Percentiles rank a stretch among this genome's conserved stretches.
Evolutionary conservation across 768 basidiomycete genomes (phyloP).

Genomic region (Macrolepiota albuminosa): DNA sequence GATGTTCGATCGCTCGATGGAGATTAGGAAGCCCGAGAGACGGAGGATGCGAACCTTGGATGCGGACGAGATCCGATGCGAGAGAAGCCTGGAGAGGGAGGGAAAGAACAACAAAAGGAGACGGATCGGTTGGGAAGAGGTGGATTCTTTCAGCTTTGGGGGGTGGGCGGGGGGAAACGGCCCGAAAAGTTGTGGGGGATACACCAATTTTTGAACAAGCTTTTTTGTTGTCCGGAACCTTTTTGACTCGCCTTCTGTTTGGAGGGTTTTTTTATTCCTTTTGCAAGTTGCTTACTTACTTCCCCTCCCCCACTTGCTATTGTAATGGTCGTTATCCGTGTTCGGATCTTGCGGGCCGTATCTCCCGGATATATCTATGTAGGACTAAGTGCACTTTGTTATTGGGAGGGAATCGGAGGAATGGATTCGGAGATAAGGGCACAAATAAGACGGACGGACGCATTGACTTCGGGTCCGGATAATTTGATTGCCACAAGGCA

Average conservation of each 20-base stretch:
- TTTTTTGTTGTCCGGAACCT: constrained; percentile 3
- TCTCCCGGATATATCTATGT: neutral
- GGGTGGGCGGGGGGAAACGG: neutral
- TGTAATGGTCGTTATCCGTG: neutral
- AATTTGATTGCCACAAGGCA: neutral
- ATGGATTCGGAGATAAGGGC: constrained; percentile 11
- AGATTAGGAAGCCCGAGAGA: neutral
- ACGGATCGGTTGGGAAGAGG: neutral
- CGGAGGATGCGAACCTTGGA: neutral
- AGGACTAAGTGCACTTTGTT: no score
- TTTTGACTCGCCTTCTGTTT: neutral
- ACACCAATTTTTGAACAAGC: neutral
- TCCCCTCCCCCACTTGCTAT: no score
- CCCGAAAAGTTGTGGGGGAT: neutral
- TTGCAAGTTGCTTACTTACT: no score
- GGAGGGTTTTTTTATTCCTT: neutral
- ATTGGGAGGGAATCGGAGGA: neutral
- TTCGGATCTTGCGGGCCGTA: neutral
- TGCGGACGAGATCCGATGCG: constrained; percentile 7
- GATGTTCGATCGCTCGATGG: neutral
- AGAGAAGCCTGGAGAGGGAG: neutral
- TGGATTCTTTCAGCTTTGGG: neutral
- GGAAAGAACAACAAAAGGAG: neutral
- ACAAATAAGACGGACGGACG: neutral
- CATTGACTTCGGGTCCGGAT: constrained; percentile 15